Evolutionary conservation across 768 basidiomycete species (phyloP), one percentile per base, ranked within the genome.

Genomic region (Boletus tylopilopsis): DNA sequence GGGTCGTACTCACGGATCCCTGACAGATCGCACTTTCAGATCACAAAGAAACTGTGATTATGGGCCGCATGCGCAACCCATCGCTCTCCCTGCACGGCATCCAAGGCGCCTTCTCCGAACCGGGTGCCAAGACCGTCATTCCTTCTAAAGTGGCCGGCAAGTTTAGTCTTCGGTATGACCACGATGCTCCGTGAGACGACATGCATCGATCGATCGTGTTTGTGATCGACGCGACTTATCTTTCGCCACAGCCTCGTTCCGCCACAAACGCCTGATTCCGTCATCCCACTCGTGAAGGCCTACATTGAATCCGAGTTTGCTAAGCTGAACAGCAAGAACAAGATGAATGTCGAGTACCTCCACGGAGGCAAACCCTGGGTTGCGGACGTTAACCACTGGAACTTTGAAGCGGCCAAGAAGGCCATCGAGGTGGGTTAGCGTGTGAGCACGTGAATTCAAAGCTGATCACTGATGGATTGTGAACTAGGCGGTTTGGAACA

Each of bases 61-160:
- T 95, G 94, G 91, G 89, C 33, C 83, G 92, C 58, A 97, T 97
- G 94, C 82, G 93, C 29, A 74, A 80, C 58, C 90, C 94, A 2
- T 87, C 85, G 50, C 77, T 98, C 53, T 94, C 91, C 3, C 71
- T 98, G 22, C 94, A 98, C 65, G 95, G 95, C 11, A 94, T 98
- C 60, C 90, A 96, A 69, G 94, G 94, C 42, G 95, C 94, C 2
- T 96, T 94, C 74, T 90, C 80, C 47, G 83, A 81, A 0, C 76
- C 80, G 0, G 90, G 3, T 81, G 78, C 16, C 18, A 93, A 92
- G 80, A 97, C 94, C 0, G 94, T 97, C 61, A 98, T 97, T 50
- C 94, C 94, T 0, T 91, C 92, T 27, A 84, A 84, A 51, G 90
- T 88, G 10, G 67, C 79, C 30, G 94, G 94, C 37, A 96, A 96